Conservation (phyloP, 495 filamentous ascomycete species). For the Neurospora africana region DNA sequence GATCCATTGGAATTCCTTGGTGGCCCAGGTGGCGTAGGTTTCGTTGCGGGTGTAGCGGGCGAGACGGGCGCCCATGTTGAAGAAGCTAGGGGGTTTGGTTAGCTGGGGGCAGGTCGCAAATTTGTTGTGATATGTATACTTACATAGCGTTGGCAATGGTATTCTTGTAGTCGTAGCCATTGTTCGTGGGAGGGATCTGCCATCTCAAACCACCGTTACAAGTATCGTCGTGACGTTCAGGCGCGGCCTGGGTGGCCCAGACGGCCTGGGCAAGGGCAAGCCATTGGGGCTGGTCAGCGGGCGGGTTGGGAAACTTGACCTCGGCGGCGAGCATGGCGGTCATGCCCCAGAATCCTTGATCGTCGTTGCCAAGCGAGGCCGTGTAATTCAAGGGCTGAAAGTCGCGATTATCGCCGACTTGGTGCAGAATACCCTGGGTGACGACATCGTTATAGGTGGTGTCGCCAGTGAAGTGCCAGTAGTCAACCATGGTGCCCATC, state of each 20-base stretch:
- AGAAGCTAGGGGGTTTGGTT: slow-evolving; percentile 48
- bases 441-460: slow-evolving; percentile 49
- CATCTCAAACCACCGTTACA: slow-evolving; percentile 66
- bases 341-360: slow-evolving; percentile 76
- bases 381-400: slow-evolving; percentile 64
- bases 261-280: slow-evolving; percentile 64
- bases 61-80: slow-evolving; percentile 68
- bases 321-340: slow-evolving; percentile 70
- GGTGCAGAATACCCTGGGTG: slow-evolving; percentile 50
- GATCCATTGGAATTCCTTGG: slow-evolving; percentile 66
- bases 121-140: neutral
- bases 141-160: slow-evolving; percentile 39
- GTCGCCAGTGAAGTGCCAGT: slow-evolving; percentile 63
- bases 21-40: slow-evolving; percentile 70
- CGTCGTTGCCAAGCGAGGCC: slow-evolving; percentile 66
- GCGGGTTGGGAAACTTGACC: slow-evolving; percentile 54
- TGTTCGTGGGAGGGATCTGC: slow-evolving; percentile 67
- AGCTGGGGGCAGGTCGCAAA: slow-evolving; percentile 33
- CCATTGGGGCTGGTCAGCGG: slow-evolving; percentile 54
- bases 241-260: slow-evolving; percentile 57
- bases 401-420: slow-evolving; percentile 46
- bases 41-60: slow-evolving; percentile 66
- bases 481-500: slow-evolving; percentile 53
- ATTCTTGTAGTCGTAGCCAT: slow-evolving; percentile 81
- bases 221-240: slow-evolving; percentile 46